These are phyloP conservation scores for Aleurites moluccanus DNA, from an alignment of 441 rosid genomes.

Conservation along the genomic window DNA sequence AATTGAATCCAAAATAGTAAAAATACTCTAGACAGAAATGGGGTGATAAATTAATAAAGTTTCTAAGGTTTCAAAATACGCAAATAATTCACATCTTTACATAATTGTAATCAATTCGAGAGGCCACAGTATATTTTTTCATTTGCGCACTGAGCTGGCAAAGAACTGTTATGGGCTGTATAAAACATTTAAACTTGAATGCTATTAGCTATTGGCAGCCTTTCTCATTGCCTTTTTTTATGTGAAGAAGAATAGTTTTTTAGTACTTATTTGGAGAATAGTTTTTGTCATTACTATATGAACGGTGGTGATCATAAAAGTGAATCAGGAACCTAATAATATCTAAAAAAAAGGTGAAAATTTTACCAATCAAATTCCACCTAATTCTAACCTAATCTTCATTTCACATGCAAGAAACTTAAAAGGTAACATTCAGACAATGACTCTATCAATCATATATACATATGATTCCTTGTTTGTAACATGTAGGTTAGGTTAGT, in stretches of 20 bases:
- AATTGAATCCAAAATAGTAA: no score
- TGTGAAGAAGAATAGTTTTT: not conserved
- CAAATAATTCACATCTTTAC: no score
- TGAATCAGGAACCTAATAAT: not conserved
- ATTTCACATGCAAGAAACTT: not conserved
- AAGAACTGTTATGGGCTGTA: no score
- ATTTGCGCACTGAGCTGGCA: no score
- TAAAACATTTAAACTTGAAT: not conserved
- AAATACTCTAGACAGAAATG: no score
- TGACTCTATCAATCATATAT: not conserved
- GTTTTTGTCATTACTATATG: not conserved
- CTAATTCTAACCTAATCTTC: not conserved
- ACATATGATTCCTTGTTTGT: not conserved
- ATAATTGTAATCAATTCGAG: no score
- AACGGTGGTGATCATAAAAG: slow-evolving; percentile 7
- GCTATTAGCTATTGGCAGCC: not conserved
- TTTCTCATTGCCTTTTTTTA: not conserved
- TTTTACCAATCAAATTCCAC: not conserved
- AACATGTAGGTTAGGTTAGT: not conserved
- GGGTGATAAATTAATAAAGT: no score
- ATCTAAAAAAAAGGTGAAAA: not conserved
- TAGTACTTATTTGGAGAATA: not conserved
- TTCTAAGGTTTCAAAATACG: no score
- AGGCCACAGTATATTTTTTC: no score
- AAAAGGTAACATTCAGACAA: not conserved